Conservation (phyloP, 495 filamentous ascomycete genomes). For the Choiromyces venosus region DNA sequence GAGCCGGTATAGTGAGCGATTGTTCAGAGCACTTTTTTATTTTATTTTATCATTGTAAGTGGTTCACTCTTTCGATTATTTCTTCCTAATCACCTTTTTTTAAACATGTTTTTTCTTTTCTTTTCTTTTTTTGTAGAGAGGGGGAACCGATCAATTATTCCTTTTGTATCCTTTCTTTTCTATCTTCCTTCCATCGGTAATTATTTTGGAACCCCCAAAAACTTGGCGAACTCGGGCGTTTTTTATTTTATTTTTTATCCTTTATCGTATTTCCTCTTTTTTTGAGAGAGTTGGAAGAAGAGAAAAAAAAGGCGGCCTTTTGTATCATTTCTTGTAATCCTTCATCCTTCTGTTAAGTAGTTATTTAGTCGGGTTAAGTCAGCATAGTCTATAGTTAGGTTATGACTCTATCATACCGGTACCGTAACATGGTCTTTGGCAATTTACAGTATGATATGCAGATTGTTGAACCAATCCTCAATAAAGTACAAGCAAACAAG, state of each 20-base stretch:
- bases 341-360: too few species aligned
- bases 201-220: background rate
- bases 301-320: conserved; percentile 20
- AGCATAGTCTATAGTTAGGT: background rate
- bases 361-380: too few species aligned
- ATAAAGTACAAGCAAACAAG: background rate
- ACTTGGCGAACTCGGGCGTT: conserved; percentile 28
- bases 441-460: too few species aligned
- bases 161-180: background rate
- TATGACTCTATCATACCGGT: background rate
- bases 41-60: conserved; percentile 6
- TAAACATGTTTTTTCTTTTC: background rate
- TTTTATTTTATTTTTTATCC: background rate
- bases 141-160: conserved; percentile 4
- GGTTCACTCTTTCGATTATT: background rate
- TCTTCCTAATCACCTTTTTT: background rate
- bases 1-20: background rate
- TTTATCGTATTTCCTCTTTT: too few species aligned
- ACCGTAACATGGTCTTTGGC: background rate
- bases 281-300: background rate
- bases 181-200: conserved; percentile 23
- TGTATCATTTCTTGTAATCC: background rate
- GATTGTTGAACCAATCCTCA: background rate
- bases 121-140: conserved; percentile 3
- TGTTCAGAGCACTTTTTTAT: conserved; percentile 5